These are phyloP conservation scores for Verbena officinalis DNA, from an alignment of 257 asterid genomes.

Conservation along the genomic window DNA sequence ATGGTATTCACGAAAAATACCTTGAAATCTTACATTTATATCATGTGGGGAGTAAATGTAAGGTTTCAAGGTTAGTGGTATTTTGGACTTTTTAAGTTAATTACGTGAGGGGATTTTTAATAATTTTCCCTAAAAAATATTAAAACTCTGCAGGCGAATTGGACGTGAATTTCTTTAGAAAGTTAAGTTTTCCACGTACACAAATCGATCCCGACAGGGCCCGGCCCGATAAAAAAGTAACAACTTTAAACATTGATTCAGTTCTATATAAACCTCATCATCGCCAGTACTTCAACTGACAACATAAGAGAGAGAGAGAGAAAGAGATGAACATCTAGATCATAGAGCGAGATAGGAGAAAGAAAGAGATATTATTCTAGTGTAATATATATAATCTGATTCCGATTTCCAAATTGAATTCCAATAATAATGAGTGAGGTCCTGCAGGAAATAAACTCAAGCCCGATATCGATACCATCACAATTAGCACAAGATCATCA, in stretches of 20 bases:
- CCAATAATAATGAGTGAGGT: conserved; percentile 39
- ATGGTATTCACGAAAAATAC: no score
- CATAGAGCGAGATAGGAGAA: neutral
- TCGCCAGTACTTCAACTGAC: neutral
- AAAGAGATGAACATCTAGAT: neutral
- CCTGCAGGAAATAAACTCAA: conserved; percentile 34
- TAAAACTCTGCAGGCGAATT: no score
- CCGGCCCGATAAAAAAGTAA: neutral
- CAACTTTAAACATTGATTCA: neutral
- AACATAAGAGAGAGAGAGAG: neutral
- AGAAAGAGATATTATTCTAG: neutral
- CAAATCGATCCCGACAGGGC: neutral
- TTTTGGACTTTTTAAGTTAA: no score
- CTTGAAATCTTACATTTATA: no score
- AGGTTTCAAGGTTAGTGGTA: no score
- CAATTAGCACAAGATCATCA: conserved; percentile 11
- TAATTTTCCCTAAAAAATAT: no score
- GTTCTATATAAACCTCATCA: conserved; percentile 40
- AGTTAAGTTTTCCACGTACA: neutral
- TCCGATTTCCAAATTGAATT: neutral
- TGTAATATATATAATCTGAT: neutral
- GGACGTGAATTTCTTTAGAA: no score
- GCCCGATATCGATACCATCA: conserved; percentile 21
- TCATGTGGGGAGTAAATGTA: no score
- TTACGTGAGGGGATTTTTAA: no score